phyloP scores from a whole-genome alignment of 108 stramenopile species.

The Phaeodactylum tricornutum region DNA sequence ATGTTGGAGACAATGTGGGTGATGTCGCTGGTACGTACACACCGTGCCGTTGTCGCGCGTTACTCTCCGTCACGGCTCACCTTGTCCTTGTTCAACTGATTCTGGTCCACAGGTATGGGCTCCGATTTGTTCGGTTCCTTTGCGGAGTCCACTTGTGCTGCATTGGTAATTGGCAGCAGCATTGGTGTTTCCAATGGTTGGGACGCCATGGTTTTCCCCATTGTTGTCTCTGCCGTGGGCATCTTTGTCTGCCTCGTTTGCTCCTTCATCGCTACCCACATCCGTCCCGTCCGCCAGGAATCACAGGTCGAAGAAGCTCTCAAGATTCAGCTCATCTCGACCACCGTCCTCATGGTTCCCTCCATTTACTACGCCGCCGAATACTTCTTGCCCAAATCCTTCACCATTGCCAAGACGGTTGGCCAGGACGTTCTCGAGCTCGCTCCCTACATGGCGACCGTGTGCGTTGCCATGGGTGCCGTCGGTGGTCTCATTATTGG shows the following conservation, averaged over 20 bases:
- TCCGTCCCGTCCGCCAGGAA: constrained; percentile 82
- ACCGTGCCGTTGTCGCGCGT: no score
- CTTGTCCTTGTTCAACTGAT: no score
- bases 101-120: constrained; percentile 99
- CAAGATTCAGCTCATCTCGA: constrained; percentile 94
- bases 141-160: constrained; percentile 96
- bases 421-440: constrained; percentile 46
- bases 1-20: constrained; percentile 99
- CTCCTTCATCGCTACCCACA: constrained; percentile 94
- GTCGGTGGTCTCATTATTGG: constrained; percentile 95
- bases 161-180: constrained; percentile 87
- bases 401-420: constrained; percentile 50
- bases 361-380: constrained; percentile 76
- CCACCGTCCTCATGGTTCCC: constrained; percentile 91
- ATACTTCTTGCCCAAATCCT: constrained; percentile 71
- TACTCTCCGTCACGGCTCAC: no score
- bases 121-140: constrained; percentile 97
- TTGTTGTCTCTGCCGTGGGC: constrained; percentile 89
- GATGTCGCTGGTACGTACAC: constrained; percentile 6
- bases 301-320: constrained; percentile 83
- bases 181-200: constrained; percentile 79
- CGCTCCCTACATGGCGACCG: constrained; percentile 44
- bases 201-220: constrained; percentile 96
- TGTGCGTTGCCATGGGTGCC: constrained; percentile 85
- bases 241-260: constrained; percentile 92